Evolutionary conservation across 2,329 filamentous ascomycete genomes (phyloP).

Genomic region (Aspergillus carbonarius): DNA sequence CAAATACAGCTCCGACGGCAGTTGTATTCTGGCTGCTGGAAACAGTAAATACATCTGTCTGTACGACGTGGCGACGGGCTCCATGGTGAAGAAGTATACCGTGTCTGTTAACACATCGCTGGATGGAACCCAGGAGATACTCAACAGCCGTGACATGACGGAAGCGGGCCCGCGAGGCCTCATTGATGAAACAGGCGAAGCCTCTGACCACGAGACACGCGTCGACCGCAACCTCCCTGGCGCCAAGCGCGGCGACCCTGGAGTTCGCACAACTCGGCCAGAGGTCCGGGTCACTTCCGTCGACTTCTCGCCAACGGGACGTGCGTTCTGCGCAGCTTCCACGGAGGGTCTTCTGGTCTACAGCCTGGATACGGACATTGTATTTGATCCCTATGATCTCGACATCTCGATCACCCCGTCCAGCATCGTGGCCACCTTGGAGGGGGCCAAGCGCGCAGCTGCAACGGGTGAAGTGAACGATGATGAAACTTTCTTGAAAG

Average conservation of each 20-base stretch:
- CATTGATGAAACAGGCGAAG: constrained; percentile 85
- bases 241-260: constrained; percentile 82
- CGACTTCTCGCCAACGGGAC: constrained; percentile 83
- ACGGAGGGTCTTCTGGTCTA: constrained; percentile 95
- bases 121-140: constrained; percentile 92
- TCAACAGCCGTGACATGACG: constrained; percentile 88
- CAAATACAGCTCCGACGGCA: constrained; percentile 87
- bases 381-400: constrained; percentile 95
- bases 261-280: constrained; percentile 70
- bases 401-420: constrained; percentile 91
- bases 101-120: constrained; percentile 94
- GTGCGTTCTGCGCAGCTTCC: constrained; percentile 89
- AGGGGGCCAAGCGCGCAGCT: constrained; percentile 37
- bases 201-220: constrained; percentile 83
- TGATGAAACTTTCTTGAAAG: constrained; percentile 77
- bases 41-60: constrained; percentile 99
- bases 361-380: constrained; percentile 76
- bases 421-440: constrained; percentile 74
- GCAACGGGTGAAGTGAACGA: constrained; percentile 58
- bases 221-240: constrained; percentile 79
- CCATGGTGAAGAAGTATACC: constrained; percentile 90
- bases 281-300: constrained; percentile 84
- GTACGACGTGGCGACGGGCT: constrained; percentile 91
- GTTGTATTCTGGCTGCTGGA: constrained; percentile 83
- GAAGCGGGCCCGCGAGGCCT: constrained; percentile 82